Conservation (phyloP, 2,329 filamentous ascomycete species). For the Aspergillus arachidicola region DNA sequence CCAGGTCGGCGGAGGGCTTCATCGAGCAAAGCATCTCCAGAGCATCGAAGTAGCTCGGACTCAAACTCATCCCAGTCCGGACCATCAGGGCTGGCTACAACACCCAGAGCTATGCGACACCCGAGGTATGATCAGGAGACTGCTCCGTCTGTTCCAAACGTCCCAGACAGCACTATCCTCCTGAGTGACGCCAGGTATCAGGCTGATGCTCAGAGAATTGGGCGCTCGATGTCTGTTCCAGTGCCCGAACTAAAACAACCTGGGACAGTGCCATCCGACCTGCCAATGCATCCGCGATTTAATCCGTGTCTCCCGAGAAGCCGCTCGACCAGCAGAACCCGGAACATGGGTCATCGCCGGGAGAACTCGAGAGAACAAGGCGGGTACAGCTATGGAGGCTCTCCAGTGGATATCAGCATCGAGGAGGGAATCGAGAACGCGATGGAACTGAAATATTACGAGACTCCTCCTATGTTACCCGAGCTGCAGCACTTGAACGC, state of each 20-base stretch:
- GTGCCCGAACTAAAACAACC: constrained; percentile 32
- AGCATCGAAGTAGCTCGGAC: constrained; percentile 42
- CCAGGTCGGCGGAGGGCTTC: constrained; percentile 35
- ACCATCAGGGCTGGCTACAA: constrained; percentile 80
- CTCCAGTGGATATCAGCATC: constrained; percentile 54
- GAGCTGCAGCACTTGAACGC: constrained; percentile 65
- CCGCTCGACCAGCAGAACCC: constrained; percentile 44
- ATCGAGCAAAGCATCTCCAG: constrained; percentile 42
- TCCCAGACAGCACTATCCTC: constrained; percentile 54
- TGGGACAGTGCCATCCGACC: constrained; percentile 30
- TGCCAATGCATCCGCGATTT: constrained; percentile 45
- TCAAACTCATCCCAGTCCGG: constrained; percentile 48
- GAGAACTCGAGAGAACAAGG: constrained; percentile 31
- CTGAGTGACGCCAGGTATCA: constrained; percentile 42
- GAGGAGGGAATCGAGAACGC: constrained; percentile 54
- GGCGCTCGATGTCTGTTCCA: constrained; percentile 44
- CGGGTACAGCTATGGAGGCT: constrained; percentile 31
- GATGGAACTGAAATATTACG: constrained; percentile 22
- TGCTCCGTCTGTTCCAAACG: constrained; percentile 57
- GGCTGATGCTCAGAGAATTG: constrained; percentile 38
- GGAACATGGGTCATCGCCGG: constrained; percentile 34
- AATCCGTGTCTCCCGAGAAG: constrained; percentile 43
- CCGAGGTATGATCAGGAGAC: constrained; percentile 61
- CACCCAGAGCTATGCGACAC: constrained; percentile 86
- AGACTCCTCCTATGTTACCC: constrained; percentile 56